Evolutionary conservation across 805 yeast species (phyloP), one percentile per base, ranked within the genome.

Genomic region (Phaffomyces antillensis): DNA sequence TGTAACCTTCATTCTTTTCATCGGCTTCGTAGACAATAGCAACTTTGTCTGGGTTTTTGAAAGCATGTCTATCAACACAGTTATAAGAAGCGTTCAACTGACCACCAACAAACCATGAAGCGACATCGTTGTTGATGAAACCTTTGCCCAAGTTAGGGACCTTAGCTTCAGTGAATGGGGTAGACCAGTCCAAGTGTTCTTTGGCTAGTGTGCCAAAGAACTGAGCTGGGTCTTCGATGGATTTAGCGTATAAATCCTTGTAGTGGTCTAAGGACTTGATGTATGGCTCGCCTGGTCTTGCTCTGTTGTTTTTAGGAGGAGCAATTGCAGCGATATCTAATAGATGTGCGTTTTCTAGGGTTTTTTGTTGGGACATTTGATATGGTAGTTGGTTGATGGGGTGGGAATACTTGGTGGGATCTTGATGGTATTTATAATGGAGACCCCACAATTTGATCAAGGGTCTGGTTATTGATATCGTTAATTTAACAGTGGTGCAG

Each of bases 1-100:
- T 71, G 53, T 72, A 67, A 37, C 86, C 80, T 54, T 79, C 78
- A 49, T 72, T 73, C 48, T 82, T 86, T 54, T 81, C 89, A 62
- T 86, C 95, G 43, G 89, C 86, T 70, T 86, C 95, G 65, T 82
- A 86, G 49, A 84, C 75, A 45, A 86, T 71, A 13, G 95, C 95
- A 2, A 79, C 72, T 62, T 83, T 83, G 59, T 81, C 67, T 20
- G 95, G 95, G 59, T 75, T 75, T 34, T 69, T 63, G 44, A 80
- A 69, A 1, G 95, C 95, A 64, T 84, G 85, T 64, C 93, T 75
- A 65, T 86, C 95, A 43, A 86, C 86, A 73, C 86, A 78, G 64
- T 86, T 86, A 68, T 79, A 86, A 42, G 81, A 75, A 16, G 95
- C 95, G 58, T 86, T 86, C 60, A 86, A 68, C 61, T 83, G 79